Conservation (phyloP, 495 filamentous ascomycete species). For the Glonium stellatum region DNA sequence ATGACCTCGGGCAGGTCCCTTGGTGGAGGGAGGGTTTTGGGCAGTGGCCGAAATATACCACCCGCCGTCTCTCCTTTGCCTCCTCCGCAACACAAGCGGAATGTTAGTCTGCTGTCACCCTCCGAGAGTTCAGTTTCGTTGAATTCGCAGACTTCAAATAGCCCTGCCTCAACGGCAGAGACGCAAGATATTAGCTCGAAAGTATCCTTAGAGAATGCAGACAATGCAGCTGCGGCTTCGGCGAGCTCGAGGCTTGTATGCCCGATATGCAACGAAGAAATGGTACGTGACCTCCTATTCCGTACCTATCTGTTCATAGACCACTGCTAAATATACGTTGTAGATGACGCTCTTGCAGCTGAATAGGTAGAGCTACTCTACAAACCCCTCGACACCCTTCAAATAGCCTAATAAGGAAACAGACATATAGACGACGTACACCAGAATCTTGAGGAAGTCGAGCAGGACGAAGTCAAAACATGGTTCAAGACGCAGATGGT, state of each 20-base stretch:
- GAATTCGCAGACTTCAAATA: conserved; percentile 52
- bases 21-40: conserved; percentile 82
- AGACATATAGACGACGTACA: conserved; percentile 93
- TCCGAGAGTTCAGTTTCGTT: conserved; percentile 48
- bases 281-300: conserved; percentile 48
- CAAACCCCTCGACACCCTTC: not conserved
- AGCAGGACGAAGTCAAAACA: conserved; percentile 94
- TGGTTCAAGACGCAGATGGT: conserved; percentile 97
- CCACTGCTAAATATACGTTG: not conserved
- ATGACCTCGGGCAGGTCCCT: conserved; percentile 75
- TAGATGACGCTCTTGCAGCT: conserved; percentile 86
- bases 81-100: conserved; percentile 40
- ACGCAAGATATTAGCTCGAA: conserved; percentile 53
- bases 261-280: conserved; percentile 95
- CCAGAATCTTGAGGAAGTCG: conserved; percentile 83
- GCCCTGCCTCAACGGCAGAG: conserved; percentile 50
- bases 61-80: conserved; percentile 57
- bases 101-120: conserved; percentile 39
- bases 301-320: not conserved
- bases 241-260: conserved; percentile 67
- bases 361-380: conserved; percentile 55
- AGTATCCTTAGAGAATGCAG: conserved; percentile 50
- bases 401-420: conserved; percentile 20
- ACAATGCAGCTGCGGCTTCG: conserved; percentile 46
- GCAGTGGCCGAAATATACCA: conserved; percentile 68